Conservation (phyloP, 345 rosid species). For the Firmiana major region DNA sequence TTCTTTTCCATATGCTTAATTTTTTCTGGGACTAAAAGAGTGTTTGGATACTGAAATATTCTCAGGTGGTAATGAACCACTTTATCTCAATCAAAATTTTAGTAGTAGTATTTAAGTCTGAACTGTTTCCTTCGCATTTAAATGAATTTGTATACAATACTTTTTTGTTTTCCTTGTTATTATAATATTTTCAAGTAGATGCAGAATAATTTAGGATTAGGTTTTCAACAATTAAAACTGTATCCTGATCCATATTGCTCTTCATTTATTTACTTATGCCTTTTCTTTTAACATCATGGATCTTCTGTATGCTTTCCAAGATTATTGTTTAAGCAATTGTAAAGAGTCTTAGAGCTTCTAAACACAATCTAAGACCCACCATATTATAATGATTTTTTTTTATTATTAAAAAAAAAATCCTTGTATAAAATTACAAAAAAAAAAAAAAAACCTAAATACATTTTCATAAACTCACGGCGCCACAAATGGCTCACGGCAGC, state of each 20-base stretch:
- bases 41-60: slow-evolving; percentile 11
- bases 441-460: too few relatives aligned
- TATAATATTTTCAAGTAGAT: slow-evolving; percentile 9
- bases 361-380: too few relatives aligned
- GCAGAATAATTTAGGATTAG: slow-evolving; percentile 7
- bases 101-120: not conserved
- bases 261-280: not conserved
- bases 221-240: not conserved
- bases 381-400: too few relatives aligned
- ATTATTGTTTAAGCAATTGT: not conserved
- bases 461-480: too few relatives aligned
- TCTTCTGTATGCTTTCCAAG: not conserved
- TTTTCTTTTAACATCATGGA: not conserved
- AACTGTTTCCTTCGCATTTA: not conserved
- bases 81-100: not conserved
- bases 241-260: not conserved
- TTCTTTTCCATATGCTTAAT: not conserved
- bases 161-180: not conserved
- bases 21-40: not conserved
- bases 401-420: too few relatives aligned
- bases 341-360: not conserved
- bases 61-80: slow-evolving; percentile 57
- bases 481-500: too few relatives aligned
- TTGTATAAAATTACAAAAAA: too few relatives aligned
- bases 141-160: not conserved